These are phyloP conservation scores for Yamadazyma dendronema DNA, from an alignment of 1,139 yeast species.

Conservation along the genomic window DNA sequence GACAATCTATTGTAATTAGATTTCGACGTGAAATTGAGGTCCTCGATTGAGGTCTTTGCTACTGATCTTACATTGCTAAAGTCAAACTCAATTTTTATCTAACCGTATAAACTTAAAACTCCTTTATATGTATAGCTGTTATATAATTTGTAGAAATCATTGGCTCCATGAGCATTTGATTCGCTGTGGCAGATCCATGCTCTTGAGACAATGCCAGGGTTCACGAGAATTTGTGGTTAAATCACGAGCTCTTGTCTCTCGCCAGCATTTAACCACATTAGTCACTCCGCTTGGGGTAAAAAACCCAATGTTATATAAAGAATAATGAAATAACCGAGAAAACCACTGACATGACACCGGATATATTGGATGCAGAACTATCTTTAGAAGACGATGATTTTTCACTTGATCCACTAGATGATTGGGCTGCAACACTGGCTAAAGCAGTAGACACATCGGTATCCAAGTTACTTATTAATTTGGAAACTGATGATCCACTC, in stretches of 20 bases:
- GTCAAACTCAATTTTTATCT: not conserved
- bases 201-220: too few relatives aligned
- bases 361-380: conserved; percentile 17
- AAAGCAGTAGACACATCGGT: conserved; percentile 24
- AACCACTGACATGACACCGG: conserved; percentile 6
- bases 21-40: too few relatives aligned
- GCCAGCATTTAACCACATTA: too few relatives aligned
- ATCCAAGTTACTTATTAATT: conserved; percentile 33
- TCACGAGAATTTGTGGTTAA: too few relatives aligned
- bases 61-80: not conserved
- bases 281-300: too few relatives aligned
- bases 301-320: not conserved
- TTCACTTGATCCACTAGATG: conserved; percentile 15
- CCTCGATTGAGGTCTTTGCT: too few relatives aligned
- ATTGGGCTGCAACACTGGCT: conserved; percentile 20
- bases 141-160: too few relatives aligned
- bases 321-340: conserved; percentile 2
- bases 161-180: too few relatives aligned
- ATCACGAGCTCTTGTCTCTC: too few relatives aligned
- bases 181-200: too few relatives aligned
- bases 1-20: too few relatives aligned
- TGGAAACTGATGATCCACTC: conserved; percentile 29
- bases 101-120: not conserved
- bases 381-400: conserved; percentile 18
- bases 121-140: too few relatives aligned